phyloP scores from a whole-genome alignment of 192 early-diverging fungal species.

The Coemansia sp. region DNA sequence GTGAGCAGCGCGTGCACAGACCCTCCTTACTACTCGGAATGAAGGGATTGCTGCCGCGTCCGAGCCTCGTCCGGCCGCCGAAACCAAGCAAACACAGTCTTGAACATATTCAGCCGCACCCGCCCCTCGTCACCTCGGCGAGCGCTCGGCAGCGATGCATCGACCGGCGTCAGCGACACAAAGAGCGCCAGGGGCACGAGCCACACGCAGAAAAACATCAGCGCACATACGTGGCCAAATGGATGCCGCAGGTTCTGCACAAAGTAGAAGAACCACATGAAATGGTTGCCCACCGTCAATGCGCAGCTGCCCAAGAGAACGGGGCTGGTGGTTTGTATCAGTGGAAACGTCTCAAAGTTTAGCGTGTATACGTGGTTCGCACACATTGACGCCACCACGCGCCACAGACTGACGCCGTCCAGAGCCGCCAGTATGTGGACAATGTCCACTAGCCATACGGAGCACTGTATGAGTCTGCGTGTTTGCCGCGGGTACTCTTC shows the following conservation, averaged over 20 bases:
- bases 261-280: constrained; percentile 94
- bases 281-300: constrained; percentile 84
- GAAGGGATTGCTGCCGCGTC: constrained; percentile 23
- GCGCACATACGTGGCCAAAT: constrained; percentile 81
- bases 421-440: constrained; percentile 72
- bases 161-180: constrained; percentile 69
- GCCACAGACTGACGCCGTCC: constrained; percentile 76
- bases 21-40: constrained; percentile 14
- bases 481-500: constrained; percentile 47
- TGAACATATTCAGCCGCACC: constrained; percentile 36
- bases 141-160: constrained; percentile 56
- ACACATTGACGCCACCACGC: constrained; percentile 65
- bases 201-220: constrained; percentile 96
- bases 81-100: constrained; percentile 20
- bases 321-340: constrained; percentile 70
- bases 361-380: constrained; percentile 81
- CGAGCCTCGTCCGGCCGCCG: constrained; percentile 9
- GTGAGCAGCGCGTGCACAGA: background rate
- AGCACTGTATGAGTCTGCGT: constrained; percentile 25
- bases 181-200: constrained; percentile 90
- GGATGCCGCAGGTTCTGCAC: constrained; percentile 60
- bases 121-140: background rate
- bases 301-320: constrained; percentile 79
- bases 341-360: constrained; percentile 80
- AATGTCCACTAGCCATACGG: constrained; percentile 58